Evolutionary conservation across 257 asterid genomes (phyloP), one percentile per base, ranked within the genome.

Genomic region (Petrea volubilis): DNA sequence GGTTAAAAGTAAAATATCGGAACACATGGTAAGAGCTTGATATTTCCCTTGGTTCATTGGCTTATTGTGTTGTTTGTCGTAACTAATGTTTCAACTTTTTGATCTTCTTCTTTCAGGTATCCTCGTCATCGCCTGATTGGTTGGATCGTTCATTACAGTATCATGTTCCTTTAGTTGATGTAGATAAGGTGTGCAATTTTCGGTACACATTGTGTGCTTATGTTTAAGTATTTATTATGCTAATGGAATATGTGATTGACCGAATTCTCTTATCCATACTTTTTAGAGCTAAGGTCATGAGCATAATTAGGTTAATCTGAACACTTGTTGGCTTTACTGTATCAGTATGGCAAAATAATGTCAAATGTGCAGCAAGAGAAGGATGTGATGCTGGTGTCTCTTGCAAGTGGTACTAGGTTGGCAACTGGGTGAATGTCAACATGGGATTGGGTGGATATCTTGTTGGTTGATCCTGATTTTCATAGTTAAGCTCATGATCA

Each of bases 111-210:
- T 82, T 84, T 60, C 95, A 94, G 99, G 85, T 77, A 76, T 78
- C 89, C 53, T 73, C 86, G 46, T 84, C 91, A 55, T 69, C 93
- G 28, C 93, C 96, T 68, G 84, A 86, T 76, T 91, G 97, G 98
- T 73, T 91, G 89, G 86, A 90, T 62, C 91, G 96, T 56, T 85
- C 95, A 27, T 56, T 85, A 60, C 97, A 88, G 79, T 82, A 79
- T 76, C 93, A 76, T 53, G 98, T 91, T 60, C 98, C 99, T 60
- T 75, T 94, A 79, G 96, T 78, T 73, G 99, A 94, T 80, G 97
- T 91, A 59, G 99, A 94, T 67, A 94, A 94, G 99, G 99, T 94
- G 61, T 74, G 76, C 73, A 44, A 13, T 67, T 51, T 52, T 58
- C 24, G 75, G 47, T 56, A 13, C 60, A 43, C 49, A 43, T 33